Percentiles rank a stretch among this genome's conserved stretches.
Conservation (phyloP, 305 asterid genomes). For the Rubia peregrina region DNA sequence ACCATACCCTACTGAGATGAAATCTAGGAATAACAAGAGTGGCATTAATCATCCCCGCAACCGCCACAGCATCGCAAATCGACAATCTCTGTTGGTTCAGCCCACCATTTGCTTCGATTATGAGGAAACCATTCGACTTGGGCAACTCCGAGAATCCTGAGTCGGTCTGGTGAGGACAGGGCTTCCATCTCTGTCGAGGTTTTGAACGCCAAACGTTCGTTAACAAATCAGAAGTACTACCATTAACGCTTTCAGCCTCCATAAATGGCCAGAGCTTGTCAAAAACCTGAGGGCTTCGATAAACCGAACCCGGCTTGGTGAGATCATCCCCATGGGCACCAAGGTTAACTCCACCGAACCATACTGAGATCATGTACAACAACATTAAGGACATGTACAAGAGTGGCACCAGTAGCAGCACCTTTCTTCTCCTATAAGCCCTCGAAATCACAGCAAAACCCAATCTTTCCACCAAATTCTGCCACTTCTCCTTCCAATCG, state of each 20-base stretch:
- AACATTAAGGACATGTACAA: constrained; percentile 80
- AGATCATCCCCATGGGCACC: constrained; percentile 32
- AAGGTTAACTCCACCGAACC: constrained; percentile 40
- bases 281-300: constrained; percentile 85
- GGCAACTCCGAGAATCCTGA: constrained; percentile 60
- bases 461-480: constrained; percentile 57
- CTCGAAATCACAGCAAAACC: constrained; percentile 61
- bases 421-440: constrained; percentile 67
- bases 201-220: constrained; percentile 81
- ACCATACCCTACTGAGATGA: constrained; percentile 96
- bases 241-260: constrained; percentile 67
- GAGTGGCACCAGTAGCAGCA: constrained; percentile 82
- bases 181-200: constrained; percentile 80
- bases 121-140: constrained; percentile 74
- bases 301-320: constrained; percentile 62
- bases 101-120: constrained; percentile 98
- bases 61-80: constrained; percentile 99
- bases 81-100: constrained; percentile 95
- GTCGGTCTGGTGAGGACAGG: constrained; percentile 55
- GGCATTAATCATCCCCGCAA: constrained; percentile 94
- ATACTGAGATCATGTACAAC: constrained; percentile 80
- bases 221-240: constrained; percentile 70
- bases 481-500: constrained; percentile 41
- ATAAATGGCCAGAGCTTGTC: constrained; percentile 90
- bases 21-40: constrained; percentile 96